These are phyloP conservation scores for Spinellus fusiger DNA, from an alignment of 192 early-diverging fungal genomes.

Conservation along the genomic window DNA sequence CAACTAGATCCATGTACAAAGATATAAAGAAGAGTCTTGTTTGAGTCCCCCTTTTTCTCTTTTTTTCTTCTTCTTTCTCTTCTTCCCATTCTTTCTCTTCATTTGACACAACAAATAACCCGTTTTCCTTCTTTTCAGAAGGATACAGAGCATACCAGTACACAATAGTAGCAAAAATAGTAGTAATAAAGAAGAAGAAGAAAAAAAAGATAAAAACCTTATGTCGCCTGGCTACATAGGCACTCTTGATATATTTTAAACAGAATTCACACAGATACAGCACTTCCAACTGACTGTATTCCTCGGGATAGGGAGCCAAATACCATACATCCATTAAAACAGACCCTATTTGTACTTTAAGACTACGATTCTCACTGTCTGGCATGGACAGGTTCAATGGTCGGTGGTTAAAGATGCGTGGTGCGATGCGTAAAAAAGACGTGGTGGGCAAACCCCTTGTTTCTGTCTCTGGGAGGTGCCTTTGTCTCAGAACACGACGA, in stretches of 20 bases:
- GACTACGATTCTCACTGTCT: slow-evolving; percentile 36
- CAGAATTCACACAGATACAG: slow-evolving; percentile 97
- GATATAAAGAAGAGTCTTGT: not conserved
- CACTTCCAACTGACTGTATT: slow-evolving; percentile 74
- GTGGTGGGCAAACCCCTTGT: not conserved
- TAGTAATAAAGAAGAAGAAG: not conserved
- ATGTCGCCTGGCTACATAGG: slow-evolving; percentile 74
- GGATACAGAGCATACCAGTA: not conserved
- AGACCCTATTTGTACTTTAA: slow-evolving; percentile 70
- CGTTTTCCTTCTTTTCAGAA: no score
- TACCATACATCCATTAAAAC: slow-evolving; percentile 93
- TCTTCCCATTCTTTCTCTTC: no score
- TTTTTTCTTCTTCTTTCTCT: slow-evolving; percentile 2
- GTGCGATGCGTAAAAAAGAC: not conserved
- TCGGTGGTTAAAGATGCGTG: not conserved
- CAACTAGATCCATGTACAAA: slow-evolving; percentile 13
- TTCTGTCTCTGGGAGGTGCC: not conserved
- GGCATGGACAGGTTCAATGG: not conserved
- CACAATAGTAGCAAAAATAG: not conserved
- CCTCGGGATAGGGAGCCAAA: slow-evolving; percentile 90
- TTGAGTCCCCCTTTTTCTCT: no score
- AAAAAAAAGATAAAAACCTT: slow-evolving; percentile 33
- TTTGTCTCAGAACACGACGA: not conserved
- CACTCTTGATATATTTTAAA: slow-evolving; percentile 94
- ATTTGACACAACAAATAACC: no score